Conservation (phyloP, 108 stramenopile genomes). For the Cyclotella choctawhatcheeana region DNA sequence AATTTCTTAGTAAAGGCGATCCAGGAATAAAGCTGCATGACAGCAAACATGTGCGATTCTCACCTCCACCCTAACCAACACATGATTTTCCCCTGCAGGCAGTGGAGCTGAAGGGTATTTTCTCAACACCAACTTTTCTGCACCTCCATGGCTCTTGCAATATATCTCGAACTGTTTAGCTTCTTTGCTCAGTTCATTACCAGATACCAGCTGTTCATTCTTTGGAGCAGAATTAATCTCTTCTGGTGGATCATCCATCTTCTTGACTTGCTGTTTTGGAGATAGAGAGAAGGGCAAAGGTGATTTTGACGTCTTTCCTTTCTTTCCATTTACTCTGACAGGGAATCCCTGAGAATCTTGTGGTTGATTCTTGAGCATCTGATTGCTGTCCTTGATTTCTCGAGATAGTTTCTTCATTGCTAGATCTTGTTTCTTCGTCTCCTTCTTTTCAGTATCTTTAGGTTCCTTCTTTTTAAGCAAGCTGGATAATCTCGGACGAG, state of each 20-base stretch:
- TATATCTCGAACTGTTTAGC: slow-evolving; percentile 34
- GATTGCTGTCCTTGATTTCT: slow-evolving; percentile 6
- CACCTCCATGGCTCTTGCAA: slow-evolving; percentile 24
- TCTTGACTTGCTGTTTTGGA: not conserved
- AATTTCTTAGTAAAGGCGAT: not conserved
- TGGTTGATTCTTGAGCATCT: not conserved
- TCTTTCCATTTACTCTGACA: not conserved
- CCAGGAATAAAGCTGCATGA: not conserved
- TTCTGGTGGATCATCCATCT: not conserved
- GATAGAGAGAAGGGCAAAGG: too few relatives aligned
- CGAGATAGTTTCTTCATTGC: not conserved
- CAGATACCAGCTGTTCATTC: not conserved
- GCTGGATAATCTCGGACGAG: not conserved
- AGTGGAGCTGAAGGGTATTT: slow-evolving; percentile 30
- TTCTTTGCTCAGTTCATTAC: not conserved
- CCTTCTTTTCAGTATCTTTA: not conserved
- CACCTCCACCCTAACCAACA: slow-evolving; percentile 62
- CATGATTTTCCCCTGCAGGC: slow-evolving; percentile 38
- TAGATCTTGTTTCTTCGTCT: not conserved
- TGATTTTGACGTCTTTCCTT: too few relatives aligned
- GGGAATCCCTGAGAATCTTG: slow-evolving; percentile 9
- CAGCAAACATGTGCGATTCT: slow-evolving; percentile 12
- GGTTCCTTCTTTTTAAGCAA: slow-evolving; percentile 11
- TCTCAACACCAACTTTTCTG: slow-evolving; percentile 24
- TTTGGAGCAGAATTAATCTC: not conserved